phyloP scores from a whole-genome alignment of 352 stramenopile genomes.

The Phytophthora boehmeriae region DNA sequence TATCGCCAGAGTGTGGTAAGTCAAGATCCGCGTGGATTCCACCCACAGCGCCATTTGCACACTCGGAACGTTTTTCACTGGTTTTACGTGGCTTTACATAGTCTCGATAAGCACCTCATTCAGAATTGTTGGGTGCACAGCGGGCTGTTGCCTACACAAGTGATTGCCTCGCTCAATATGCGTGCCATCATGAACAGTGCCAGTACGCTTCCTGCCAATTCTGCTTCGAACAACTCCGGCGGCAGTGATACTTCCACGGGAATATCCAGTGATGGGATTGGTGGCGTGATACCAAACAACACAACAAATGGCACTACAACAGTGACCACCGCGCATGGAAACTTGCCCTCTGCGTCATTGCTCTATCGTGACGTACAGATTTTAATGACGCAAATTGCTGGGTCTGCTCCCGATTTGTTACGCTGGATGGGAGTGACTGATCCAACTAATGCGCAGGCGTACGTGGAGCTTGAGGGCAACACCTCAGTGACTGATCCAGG shows the following conservation, averaged over 20 bases:
- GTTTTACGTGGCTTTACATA: conserved; percentile 78
- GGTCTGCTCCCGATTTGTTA: conserved; percentile 72
- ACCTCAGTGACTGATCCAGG: conserved; percentile 76
- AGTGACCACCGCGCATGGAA: conserved; percentile 14
- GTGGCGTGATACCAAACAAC: conserved; percentile 2
- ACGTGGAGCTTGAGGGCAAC: conserved; percentile 77
- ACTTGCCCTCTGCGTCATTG: conserved; percentile 37
- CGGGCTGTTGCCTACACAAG: conserved; percentile 67
- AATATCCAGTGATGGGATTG: conserved; percentile 11
- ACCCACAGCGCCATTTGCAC: conserved; percentile 57
- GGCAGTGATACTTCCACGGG: conserved; percentile 11
- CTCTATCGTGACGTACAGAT: conserved; percentile 69
- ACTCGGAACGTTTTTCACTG: conserved; percentile 88
- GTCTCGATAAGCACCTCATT: conserved; percentile 70
- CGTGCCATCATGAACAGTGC: conserved; percentile 49
- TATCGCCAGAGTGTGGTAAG: conserved; percentile 59
- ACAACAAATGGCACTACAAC: conserved; percentile 7
- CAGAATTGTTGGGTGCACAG: conserved; percentile 79
- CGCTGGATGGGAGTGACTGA: conserved; percentile 72
- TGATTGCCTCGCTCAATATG: conserved; percentile 72
- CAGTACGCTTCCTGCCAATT: conserved; percentile 5
- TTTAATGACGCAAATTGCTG: conserved; percentile 61
- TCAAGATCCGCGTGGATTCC: conserved; percentile 57
- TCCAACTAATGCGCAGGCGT: conserved; percentile 60
- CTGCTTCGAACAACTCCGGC: conserved; percentile 12